Conservation (phyloP, 495 filamentous ascomycete genomes). For the Pyrenopolyporus hunteri region DNA sequence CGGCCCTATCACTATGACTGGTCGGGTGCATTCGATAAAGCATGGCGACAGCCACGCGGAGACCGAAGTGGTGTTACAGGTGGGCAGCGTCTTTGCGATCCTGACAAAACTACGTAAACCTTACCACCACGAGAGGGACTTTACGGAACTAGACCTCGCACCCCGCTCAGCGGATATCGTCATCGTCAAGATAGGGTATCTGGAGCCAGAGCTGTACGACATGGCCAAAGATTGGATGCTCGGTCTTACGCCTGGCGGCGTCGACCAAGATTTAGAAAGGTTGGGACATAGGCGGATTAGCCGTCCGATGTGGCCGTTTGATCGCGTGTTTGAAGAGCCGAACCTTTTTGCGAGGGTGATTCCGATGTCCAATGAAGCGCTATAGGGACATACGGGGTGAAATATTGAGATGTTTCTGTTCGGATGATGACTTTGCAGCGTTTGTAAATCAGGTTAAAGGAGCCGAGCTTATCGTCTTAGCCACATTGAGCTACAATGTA, state of each 20-base stretch:
- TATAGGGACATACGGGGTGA: conserved; percentile 3
- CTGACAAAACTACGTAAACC: conserved; percentile 63
- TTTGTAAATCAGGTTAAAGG: background rate
- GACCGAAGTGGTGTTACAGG: conserved; percentile 58
- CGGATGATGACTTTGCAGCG: background rate
- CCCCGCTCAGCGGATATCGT: conserved; percentile 59
- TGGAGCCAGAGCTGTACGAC: conserved; percentile 62
- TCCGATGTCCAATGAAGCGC: conserved; percentile 48
- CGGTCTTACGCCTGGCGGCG: conserved; percentile 60
- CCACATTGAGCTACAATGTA: too few species aligned
- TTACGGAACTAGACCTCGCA: conserved; percentile 54
- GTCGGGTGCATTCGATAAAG: conserved; percentile 59
- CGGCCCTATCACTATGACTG: conserved; percentile 60
- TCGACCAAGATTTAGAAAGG: conserved; percentile 59
- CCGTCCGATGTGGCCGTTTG: conserved; percentile 64
- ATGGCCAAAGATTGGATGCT: conserved; percentile 65
- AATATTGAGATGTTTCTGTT: background rate
- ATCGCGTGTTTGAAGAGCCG: conserved; percentile 48
- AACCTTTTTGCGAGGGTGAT: conserved; percentile 53
- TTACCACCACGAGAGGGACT: conserved; percentile 62
- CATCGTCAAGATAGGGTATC: conserved; percentile 65
- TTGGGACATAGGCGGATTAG: conserved; percentile 56
- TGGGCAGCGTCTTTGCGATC: conserved; percentile 61
- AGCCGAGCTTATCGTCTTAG: too few species aligned
- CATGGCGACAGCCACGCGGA: conserved; percentile 57